Base-by-base conservation (phyloP, 768 basidiomycete species). In the Lactarius quietus region DNA sequence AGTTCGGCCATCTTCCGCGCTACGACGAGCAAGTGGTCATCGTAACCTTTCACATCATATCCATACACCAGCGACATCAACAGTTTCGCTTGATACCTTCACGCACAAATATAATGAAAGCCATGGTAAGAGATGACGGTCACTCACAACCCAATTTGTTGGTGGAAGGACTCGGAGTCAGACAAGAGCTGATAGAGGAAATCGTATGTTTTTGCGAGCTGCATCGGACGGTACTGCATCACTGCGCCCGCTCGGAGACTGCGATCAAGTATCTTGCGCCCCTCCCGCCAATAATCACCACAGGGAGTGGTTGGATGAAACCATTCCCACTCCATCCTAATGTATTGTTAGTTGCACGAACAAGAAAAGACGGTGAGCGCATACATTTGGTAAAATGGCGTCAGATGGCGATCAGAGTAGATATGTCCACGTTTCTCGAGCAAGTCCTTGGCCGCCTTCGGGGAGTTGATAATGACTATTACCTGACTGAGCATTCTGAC, bases 391-490 rank as follows among this genome's bases (percentile, higher is more conserved):
- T 62, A 62, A 41, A 62, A 62, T 17, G 61, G 61, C 61, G 56
- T 62, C 12, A 62, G 39, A 41, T 62, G 61, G n/a, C 61, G 61
- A 65, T 82, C 82, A 5, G 83, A 83, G 67, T 84, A 84, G 52
- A 82, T 79, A 18, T 71, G 70, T 4, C 81, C 80, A 9, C 82
- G 78, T 33, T 74, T 72, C 54, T 83, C 82, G 28, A 86, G 75
- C 14, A 86, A 74, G 51, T 83, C 82, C 33, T 74, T 69, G 6
- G 76, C 80, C 6, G 76, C 73, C 59, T 75, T 75, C 26, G 74
- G 73, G n/a, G 78, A 78, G 72, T 82, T 84, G 18, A 86, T 72
- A 65, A 84, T 72, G 48, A 86, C 74, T 14, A 79, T 74, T 18
- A 73, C 75, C 14, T 74, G 75, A 61, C 81, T 82, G 61, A 81